Conservation (phyloP, 129 eudicot species). For the Tagetes erecta region DNA sequence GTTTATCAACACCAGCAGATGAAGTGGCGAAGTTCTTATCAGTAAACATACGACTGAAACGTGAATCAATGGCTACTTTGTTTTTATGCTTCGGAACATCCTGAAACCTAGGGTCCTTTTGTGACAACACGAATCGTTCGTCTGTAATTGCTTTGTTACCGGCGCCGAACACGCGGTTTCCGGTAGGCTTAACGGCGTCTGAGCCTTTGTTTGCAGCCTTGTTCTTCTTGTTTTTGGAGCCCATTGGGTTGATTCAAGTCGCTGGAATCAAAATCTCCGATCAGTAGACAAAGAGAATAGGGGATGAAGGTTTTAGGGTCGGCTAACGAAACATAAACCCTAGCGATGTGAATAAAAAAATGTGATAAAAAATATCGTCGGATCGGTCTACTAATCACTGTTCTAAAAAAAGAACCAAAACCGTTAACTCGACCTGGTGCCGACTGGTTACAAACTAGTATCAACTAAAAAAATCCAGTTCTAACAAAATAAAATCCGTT, state of each 20-base stretch:
- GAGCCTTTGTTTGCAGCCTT: constrained; percentile 20
- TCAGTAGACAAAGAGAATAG: background rate
- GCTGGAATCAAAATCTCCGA: constrained; percentile 12
- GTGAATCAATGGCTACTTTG: constrained; percentile 69
- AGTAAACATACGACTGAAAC: constrained; percentile 67
- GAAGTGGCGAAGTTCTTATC: constrained; percentile 61
- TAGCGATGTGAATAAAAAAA: background rate
- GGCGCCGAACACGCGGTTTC: constrained; percentile 32
- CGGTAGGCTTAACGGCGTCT: background rate
- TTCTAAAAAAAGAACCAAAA: too few relatives aligned
- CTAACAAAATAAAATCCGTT: too few relatives aligned
- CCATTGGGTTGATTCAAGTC: constrained; percentile 33
- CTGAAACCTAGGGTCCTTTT: constrained; percentile 78
- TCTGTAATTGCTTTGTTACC: constrained; percentile 51
- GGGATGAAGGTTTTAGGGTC: constrained; percentile 18
- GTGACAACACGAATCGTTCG: constrained; percentile 60
- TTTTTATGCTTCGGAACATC: constrained; percentile 58
- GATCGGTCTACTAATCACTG: too few relatives aligned
- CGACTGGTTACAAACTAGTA: too few relatives aligned
- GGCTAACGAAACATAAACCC: constrained; percentile 25
- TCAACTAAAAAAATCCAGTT: too few relatives aligned
- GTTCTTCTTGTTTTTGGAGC: constrained; percentile 48
- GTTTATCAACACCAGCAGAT: constrained; percentile 62
- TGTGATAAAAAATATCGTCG: background rate
- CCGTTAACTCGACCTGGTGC: too few relatives aligned